Base-by-base conservation (phyloP, 257 asterid genomes). In the Thymus quinquecostatus region DNA sequence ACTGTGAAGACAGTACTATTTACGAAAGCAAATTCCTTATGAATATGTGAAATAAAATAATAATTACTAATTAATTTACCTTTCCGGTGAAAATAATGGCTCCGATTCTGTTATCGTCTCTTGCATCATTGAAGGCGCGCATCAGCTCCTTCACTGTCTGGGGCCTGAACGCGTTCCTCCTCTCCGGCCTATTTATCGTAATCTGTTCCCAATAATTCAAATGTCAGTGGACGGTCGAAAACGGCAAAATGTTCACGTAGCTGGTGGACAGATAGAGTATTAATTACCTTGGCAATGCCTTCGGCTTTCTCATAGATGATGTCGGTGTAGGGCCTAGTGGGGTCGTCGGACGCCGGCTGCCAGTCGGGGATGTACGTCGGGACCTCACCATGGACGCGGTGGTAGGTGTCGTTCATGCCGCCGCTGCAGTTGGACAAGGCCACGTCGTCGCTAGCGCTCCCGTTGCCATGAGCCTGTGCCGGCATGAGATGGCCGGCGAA, bases 71-170 rank as follows among this genome's bases (percentile, higher is more conserved):
- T 12, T 33, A 5, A 27, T 14, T 36, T 76, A 94, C 99, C 97
- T 89, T 87, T n/a, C 99, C 99, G 0, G 97, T 94, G 73, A 94
- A 86, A 49, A 94, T 91, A 73, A 94, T 89, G 11, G 82, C 99
- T 71, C 97, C 99, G 4, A 94, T 77, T 0, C 85, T 75, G 78
- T 79, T 82, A 59, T 94, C 99, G 75, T 94, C 99, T 68, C 99
- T 85, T 30, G 98, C 95, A 85, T 94, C 98, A 49, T 86, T 91
- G 68, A 94, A 91, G 8, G 98, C 99, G 0, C 88, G 83, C 75
- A 89, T 91, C 28, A 94, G 95, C 87, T 94, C 98, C 85, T 94
- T 94, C 75, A 94, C 88, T 13, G 98, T 94, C 4, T 82, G 96
- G 2, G 99, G 98, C 67, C 99, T 82, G 83, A 91, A 89, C 2